Evolutionary conservation across 345 rosid genomes (phyloP).

Genomic region (Adansonia digitata): DNA sequence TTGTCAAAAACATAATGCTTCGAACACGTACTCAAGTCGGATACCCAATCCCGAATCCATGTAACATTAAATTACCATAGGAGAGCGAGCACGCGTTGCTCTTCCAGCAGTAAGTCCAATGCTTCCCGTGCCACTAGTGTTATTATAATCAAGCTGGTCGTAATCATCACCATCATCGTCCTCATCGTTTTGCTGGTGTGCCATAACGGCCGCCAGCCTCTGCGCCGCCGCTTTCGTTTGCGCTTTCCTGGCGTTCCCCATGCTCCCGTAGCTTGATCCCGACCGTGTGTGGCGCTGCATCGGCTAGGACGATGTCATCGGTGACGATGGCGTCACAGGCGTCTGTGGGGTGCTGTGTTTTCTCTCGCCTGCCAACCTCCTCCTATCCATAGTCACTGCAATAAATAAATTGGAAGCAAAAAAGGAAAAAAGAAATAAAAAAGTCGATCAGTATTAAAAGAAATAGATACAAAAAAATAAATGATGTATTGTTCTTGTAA

Average conservation of each 20-base stretch:
- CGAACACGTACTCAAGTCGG: too few relatives aligned
- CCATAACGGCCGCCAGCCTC: constrained; percentile 77
- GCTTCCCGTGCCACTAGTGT: constrained; percentile 29
- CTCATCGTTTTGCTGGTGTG: constrained; percentile 42
- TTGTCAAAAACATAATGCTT: too few relatives aligned
- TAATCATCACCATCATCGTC: constrained; percentile 41
- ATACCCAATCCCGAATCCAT: background rate
- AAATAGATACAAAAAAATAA: background rate
- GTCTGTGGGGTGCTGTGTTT: constrained; percentile 36
- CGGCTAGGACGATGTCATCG: constrained; percentile 32
- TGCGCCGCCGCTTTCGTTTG: constrained; percentile 93
- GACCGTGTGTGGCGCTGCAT: constrained; percentile 51
- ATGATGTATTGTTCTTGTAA: too few relatives aligned
- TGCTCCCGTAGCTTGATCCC: constrained; percentile 42
- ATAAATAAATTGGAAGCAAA: too few relatives aligned
- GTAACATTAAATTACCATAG: constrained; percentile 35
- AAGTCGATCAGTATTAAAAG: background rate
- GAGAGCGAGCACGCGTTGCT: constrained; percentile 46
- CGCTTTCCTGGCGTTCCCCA: constrained; percentile 49
- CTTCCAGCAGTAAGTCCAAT: constrained; percentile 59
- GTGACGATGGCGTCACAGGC: constrained; percentile 44
- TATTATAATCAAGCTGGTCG: constrained; percentile 38
- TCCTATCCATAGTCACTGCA: constrained; percentile 45
- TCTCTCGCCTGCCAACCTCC: constrained; percentile 37
- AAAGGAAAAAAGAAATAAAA: background rate